Conservation (phyloP, 257 asterid genomes). For the Striga asiatica region DNA sequence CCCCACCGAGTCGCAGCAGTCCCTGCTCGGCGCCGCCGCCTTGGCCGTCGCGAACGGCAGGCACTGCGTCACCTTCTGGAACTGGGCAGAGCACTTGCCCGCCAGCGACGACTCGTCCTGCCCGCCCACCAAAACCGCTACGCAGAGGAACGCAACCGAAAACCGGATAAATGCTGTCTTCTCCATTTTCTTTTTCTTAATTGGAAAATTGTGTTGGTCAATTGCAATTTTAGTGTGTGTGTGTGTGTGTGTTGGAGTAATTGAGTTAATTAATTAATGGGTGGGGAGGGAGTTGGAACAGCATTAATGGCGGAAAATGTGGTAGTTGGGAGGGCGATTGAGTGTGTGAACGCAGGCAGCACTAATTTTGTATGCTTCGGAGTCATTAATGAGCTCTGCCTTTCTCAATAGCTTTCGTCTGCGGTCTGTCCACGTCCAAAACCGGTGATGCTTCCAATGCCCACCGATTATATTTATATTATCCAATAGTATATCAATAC, state of each 20-base stretch:
- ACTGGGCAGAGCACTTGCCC: slow-evolving; percentile 31
- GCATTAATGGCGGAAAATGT: neutral
- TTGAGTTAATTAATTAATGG: neutral
- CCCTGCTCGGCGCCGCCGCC: slow-evolving; percentile 47
- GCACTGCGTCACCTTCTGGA: slow-evolving; percentile 51
- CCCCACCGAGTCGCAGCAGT: slow-evolving; percentile 58
- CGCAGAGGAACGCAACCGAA: neutral
- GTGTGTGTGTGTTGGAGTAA: neutral
- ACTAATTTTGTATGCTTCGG: neutral
- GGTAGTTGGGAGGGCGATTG: neutral
- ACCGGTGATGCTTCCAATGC: no score
- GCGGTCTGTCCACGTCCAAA: no score
- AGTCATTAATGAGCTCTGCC: neutral
- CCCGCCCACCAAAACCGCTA: neutral
- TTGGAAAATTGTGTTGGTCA: no score
- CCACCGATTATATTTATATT: no score
- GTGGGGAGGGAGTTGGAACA: neutral
- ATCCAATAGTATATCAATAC: no score
- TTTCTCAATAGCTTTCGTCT: neutral
- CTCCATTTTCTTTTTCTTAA: neutral
- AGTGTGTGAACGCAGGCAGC: neutral
- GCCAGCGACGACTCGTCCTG: slow-evolving; percentile 10
- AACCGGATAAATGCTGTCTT: neutral
- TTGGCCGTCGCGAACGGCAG: slow-evolving; percentile 54
- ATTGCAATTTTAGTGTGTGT: no score